Evolutionary conservation across 176 grass and related monocot species (phyloP).

Genomic region (Aegilops tauschii): DNA sequence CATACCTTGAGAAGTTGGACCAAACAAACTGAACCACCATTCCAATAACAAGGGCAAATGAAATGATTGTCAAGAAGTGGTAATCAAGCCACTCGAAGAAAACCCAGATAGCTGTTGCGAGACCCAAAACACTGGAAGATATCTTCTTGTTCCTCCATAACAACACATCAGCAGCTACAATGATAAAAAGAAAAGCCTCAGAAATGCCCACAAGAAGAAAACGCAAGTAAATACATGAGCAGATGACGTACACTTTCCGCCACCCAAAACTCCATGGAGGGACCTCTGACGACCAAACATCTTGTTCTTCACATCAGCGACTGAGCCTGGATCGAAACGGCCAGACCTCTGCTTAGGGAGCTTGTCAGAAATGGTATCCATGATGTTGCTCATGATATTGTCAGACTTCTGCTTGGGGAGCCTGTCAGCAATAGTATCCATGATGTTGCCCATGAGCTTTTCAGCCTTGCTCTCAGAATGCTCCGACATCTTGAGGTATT

Average conservation of each 20-base stretch:
- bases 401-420: conserved; percentile 74
- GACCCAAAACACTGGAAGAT: conserved; percentile 71
- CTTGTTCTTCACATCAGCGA: conserved; percentile 49
- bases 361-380: conserved; percentile 64
- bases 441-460: conserved; percentile 64
- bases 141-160: conserved; percentile 97
- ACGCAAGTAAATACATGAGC: background rate
- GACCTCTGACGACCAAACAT: conserved; percentile 67
- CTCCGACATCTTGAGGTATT: conserved; percentile 45
- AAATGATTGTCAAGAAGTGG: conserved; percentile 81
- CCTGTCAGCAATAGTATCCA: conserved; percentile 62
- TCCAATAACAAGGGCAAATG: conserved; percentile 58
- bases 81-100: conserved; percentile 95
- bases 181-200: conserved; percentile 13
- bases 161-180: conserved; percentile 91
- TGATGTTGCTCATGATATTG: conserved; percentile 64
- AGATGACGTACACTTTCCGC: conserved; percentile 64
- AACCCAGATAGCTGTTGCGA: conserved; percentile 67
- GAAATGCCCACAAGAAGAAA: background rate
- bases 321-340: conserved; percentile 42
- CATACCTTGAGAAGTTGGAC: conserved; percentile 67
- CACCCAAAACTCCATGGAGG: conserved; percentile 69
- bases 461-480: conserved; percentile 49
- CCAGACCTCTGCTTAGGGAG: conserved; percentile 68
- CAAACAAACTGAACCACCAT: conserved; percentile 73